Base-by-base conservation (phyloP, 805 yeast genomes). In the Candida ulmi region DNA sequence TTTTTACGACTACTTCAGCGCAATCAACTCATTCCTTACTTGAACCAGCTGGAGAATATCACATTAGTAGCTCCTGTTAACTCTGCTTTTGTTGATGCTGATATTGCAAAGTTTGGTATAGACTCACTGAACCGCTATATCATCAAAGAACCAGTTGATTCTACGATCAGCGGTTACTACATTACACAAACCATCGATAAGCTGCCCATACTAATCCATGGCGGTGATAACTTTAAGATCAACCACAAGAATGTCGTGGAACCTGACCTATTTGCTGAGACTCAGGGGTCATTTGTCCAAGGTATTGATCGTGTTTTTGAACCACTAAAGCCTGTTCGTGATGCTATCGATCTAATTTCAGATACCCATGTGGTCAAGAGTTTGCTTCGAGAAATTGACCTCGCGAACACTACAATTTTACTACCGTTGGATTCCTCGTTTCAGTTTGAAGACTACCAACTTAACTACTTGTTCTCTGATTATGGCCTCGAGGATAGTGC, bases 21-120 rank as follows among this genome's bases (percentile, higher is more conserved):
- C 38, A 67, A 69, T 37, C 88, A 80, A 12, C 59, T 80, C 37
- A 66, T 87, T 1, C 88, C 88, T 2, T 57, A 61, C 30, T 56
- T 87, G 25, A 86, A 84, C 52, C 62, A 62, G 17, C 56, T 82
- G 43, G 62, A 64, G 18, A 81, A 84, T 55, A 74, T 81, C 41
- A 85, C 95, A 0, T 60, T 87, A n/a, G 55, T 83, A 30, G 95
- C 95, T 1, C 95, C 95, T 0, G 71, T 82, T 11, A 87, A 87
- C 55, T 78, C 81, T 47, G 95, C 95, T 1, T 85, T 83, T 57
- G 66, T 64, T 5, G 53, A 55, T 16, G 30, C 39, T 12, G 24
- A 21, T 6, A 21, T 21, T 7, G 9, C 6, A 6, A 21, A 21
- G 24, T 21, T 21, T 9, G 24, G 36, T n/a, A 26, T 42, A 2